Conservation (phyloP, 441 rosid genomes). For the Cnidoscolus chayamansa region DNA sequence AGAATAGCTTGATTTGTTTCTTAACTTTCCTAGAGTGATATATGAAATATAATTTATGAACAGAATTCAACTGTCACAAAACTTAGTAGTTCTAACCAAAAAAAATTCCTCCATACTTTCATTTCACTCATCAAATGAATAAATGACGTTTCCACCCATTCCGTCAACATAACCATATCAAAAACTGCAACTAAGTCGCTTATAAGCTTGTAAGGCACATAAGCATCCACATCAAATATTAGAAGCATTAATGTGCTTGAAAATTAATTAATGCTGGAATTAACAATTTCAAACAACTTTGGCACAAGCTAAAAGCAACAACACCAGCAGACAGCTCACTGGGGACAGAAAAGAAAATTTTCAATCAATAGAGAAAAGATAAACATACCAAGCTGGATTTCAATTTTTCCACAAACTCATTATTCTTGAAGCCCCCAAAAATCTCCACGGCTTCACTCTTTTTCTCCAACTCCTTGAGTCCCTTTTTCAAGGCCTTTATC, state of each 20-base stretch:
- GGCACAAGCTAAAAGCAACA: too few relatives aligned
- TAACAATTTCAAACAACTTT: neutral
- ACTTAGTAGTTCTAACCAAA: neutral
- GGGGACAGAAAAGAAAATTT: neutral
- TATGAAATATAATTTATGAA: neutral
- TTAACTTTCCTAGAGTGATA: neutral
- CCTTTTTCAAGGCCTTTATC: slow-evolving; percentile 57
- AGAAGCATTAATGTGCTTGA: neutral
- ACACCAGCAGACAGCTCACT: neutral
- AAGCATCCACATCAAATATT: neutral
- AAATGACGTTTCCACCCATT: neutral
- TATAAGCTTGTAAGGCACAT: neutral
- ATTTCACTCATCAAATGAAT: neutral
- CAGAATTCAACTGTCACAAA: neutral
- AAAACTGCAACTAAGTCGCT: neutral
- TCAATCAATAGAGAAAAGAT: neutral
- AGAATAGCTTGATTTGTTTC: neutral
- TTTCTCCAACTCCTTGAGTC: slow-evolving; percentile 75
- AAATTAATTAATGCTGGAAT: too few relatives aligned
- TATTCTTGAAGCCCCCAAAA: slow-evolving; percentile 62
- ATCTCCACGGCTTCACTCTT: slow-evolving; percentile 54
- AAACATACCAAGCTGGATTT: slow-evolving; percentile 77
- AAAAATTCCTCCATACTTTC: neutral
- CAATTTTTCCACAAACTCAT: slow-evolving; percentile 75
- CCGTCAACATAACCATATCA: neutral